A percentile compares a stretch with the other conserved stretches of the same genome.
phyloP scores from a whole-genome alignment of 345 rosid species.

The Hirschfeldia incana region DNA sequence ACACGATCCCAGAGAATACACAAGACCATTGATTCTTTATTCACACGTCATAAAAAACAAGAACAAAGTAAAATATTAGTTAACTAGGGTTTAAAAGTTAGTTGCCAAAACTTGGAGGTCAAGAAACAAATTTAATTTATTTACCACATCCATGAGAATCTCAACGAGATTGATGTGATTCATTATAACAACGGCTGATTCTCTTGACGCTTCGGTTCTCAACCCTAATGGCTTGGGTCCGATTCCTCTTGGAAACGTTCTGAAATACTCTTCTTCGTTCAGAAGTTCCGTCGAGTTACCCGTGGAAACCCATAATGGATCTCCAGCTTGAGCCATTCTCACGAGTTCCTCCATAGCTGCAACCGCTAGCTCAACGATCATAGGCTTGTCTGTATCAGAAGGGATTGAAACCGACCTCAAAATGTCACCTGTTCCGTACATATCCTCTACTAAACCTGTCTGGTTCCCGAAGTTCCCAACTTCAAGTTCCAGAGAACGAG shows the following conservation, averaged over 20 bases:
- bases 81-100: background rate
- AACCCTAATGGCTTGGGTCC: conserved; percentile 79
- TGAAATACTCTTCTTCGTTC: conserved; percentile 79
- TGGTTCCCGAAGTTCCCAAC: conserved; percentile 62
- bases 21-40: conserved; percentile 85
- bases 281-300: conserved; percentile 52
- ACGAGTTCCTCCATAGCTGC: conserved; percentile 97
- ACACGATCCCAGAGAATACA: conserved; percentile 85
- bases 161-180: conserved; percentile 86
- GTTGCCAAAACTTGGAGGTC: background rate
- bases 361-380: conserved; percentile 92
- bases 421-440: conserved; percentile 70
- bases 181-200: conserved; percentile 82
- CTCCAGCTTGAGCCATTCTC: conserved; percentile 79
- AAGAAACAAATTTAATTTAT: background rate
- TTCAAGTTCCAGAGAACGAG: conserved; percentile 68
- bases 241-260: conserved; percentile 82
- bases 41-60: conserved; percentile 1
- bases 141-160: conserved; percentile 98
- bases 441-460: conserved; percentile 70
- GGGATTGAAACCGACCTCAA: conserved; percentile 54
- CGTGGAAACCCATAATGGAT: conserved; percentile 69
- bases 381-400: conserved; percentile 80
- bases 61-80: background rate
- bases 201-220: conserved; percentile 87